These are phyloP conservation scores for Termitomyces sp. DNA, from an alignment of 768 basidiomycete species.

Conservation along the genomic window DNA sequence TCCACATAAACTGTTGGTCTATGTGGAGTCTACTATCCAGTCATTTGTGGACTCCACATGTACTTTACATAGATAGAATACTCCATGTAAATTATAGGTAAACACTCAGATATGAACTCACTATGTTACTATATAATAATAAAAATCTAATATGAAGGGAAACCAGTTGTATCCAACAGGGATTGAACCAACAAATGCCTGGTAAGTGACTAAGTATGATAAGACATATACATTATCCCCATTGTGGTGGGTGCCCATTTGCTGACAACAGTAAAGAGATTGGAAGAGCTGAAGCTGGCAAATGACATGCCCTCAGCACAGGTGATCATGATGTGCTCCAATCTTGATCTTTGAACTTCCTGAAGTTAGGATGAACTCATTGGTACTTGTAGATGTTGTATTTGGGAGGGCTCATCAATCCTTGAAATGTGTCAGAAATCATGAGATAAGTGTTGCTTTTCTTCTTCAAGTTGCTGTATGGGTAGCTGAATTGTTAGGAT, in stretches of 20 bases:
- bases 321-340: slow-evolving; percentile 58
- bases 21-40: no score
- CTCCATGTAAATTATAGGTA: no score
- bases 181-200: no score
- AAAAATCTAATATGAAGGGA: no score
- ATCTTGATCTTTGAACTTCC: slow-evolving; percentile 42
- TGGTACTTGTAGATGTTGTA: slow-evolving; percentile 74
- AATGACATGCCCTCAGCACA: slow-evolving; percentile 49
- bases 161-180: no score
- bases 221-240: slow-evolving; percentile 20
- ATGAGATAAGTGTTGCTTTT: slow-evolving; percentile 66
- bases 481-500: slow-evolving; percentile 25
- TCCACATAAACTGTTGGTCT: no score
- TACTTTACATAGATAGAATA: no score
- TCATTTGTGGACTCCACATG: no score
- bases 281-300: slow-evolving; percentile 33
- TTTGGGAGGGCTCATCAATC: slow-evolving; percentile 49
- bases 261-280: slow-evolving; percentile 81
- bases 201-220: no score
- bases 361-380: slow-evolving; percentile 18
- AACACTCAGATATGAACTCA: no score
- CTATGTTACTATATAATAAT: no score
- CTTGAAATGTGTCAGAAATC: slow-evolving; percentile 79
- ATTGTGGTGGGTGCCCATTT: slow-evolving; percentile 83
- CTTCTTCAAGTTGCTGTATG: slow-evolving; percentile 27